phyloP scores from a whole-genome alignment of 257 asterid species.

The Nicotiana knightiana region DNA sequence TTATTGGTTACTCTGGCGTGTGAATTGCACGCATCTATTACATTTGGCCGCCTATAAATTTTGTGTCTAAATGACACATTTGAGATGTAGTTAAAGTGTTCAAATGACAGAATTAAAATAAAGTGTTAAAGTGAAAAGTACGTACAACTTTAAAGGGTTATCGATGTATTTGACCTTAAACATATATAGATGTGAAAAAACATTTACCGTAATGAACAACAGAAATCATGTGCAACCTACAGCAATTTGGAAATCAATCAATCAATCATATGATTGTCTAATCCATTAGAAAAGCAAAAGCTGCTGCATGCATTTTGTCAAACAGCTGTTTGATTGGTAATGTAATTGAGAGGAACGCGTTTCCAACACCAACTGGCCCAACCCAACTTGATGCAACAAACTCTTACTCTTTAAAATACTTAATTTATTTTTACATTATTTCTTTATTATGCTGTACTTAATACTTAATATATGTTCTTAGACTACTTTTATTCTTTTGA shows the following conservation, averaged over 20 bases:
- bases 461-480: not conserved
- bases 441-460: not conserved
- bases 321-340: conserved; percentile 48
- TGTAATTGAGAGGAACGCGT: conserved; percentile 8
- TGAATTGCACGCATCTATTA: too few relatives aligned
- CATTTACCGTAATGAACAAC: not conserved
- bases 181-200: not conserved
- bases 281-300: conserved; percentile 9
- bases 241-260: not conserved
- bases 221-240: not conserved
- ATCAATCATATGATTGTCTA: conserved; percentile 7
- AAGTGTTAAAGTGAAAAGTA: too few relatives aligned
- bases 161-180: too few relatives aligned
- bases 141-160: too few relatives aligned
- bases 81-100: too few relatives aligned
- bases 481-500: not conserved
- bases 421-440: not conserved
- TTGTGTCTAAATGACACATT: too few relatives aligned
- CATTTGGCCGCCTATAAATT: too few relatives aligned
- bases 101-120: too few relatives aligned
- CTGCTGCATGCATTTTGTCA: conserved; percentile 11
- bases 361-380: conserved; percentile 17
- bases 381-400: not conserved
- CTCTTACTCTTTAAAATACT: not conserved
- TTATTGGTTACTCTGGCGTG: too few relatives aligned